phyloP scores from a whole-genome alignment of 192 early-diverging fungal species.

The Dimargaris verticillata region DNA sequence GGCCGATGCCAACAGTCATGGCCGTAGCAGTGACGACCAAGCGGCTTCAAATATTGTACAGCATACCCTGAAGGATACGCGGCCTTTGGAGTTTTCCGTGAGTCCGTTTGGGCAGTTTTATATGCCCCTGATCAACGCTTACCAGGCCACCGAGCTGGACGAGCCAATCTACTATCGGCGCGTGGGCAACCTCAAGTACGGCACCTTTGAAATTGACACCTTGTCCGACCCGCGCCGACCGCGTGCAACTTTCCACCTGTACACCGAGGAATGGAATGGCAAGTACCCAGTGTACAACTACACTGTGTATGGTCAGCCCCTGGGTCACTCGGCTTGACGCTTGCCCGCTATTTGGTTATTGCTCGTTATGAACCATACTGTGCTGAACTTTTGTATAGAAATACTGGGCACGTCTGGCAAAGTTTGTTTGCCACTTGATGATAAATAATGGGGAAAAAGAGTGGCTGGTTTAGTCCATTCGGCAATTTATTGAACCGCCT shows the following conservation, averaged over 20 bases:
- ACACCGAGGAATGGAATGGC: constrained; percentile 17
- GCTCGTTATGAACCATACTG: too few species aligned
- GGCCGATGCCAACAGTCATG: neutral
- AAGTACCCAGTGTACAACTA: neutral
- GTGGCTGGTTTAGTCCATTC: too few species aligned
- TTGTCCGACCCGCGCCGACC: constrained; percentile 17
- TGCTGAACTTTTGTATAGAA: too few species aligned
- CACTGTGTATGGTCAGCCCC: constrained; percentile 1
- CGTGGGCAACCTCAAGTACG: constrained; percentile 29
- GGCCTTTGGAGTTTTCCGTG: constrained; percentile 29
- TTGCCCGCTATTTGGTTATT: too few species aligned
- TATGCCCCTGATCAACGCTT: constrained; percentile 22
- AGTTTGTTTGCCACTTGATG: too few species aligned
- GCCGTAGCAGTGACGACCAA: too few species aligned
- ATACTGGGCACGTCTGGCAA: too few species aligned
- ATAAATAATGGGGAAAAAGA: too few species aligned
- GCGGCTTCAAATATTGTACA: too few species aligned
- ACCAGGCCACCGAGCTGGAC: constrained; percentile 20
- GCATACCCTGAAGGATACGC: constrained; percentile 23
- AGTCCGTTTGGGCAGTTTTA: constrained; percentile 31
- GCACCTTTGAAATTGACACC: constrained; percentile 30
- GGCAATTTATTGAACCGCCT: too few species aligned
- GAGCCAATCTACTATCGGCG: constrained; percentile 22
- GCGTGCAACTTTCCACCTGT: constrained; percentile 23
- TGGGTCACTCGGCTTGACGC: neutral